Conservation (phyloP, 2,329 filamentous ascomycete species). For the Fusarium albosuccineum region DNA sequence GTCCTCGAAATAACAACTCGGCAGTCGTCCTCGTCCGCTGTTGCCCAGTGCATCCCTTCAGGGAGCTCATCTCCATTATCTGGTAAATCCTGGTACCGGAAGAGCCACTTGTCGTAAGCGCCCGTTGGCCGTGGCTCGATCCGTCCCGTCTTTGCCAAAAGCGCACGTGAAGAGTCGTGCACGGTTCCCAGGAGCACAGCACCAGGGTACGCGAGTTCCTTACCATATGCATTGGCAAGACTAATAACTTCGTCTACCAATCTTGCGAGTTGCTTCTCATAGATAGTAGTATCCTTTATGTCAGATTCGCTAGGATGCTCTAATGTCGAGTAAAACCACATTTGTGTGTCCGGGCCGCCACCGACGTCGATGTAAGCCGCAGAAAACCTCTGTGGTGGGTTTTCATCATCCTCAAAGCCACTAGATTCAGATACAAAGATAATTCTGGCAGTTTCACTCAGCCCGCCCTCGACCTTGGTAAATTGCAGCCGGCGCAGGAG, state of each 20-base stretch:
- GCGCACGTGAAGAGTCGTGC: slow-evolving; percentile 46
- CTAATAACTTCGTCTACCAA: slow-evolving; percentile 48
- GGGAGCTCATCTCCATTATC: slow-evolving; percentile 51
- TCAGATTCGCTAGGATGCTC: slow-evolving; percentile 51
- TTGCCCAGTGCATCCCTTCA: slow-evolving; percentile 67
- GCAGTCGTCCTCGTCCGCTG: slow-evolving; percentile 65
- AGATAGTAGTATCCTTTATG: slow-evolving; percentile 28
- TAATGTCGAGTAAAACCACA: slow-evolving; percentile 71
- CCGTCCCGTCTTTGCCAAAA: slow-evolving; percentile 44
- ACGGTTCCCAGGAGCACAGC: slow-evolving; percentile 55
- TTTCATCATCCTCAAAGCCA: neutral
- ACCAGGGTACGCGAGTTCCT: slow-evolving; percentile 36
- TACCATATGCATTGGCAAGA: slow-evolving; percentile 44
- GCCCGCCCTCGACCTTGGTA: slow-evolving; percentile 57
- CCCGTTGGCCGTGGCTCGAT: slow-evolving; percentile 46
- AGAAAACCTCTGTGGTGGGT: slow-evolving; percentile 55
- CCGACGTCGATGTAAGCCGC: slow-evolving; percentile 73
- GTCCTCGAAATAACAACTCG: slow-evolving; percentile 67
- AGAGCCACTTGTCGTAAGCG: slow-evolving; percentile 70
- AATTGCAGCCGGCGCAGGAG: slow-evolving; percentile 75
- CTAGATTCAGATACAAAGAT: slow-evolving; percentile 51
- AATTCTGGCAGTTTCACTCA: slow-evolving; percentile 58
- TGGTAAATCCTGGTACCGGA: slow-evolving; percentile 62
- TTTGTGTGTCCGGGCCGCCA: slow-evolving; percentile 71
- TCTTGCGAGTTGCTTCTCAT: slow-evolving; percentile 51